These are phyloP conservation scores for Tetrahymena thermophila DNA, from an alignment of 73 alveolate species.

Conservation along the genomic window DNA sequence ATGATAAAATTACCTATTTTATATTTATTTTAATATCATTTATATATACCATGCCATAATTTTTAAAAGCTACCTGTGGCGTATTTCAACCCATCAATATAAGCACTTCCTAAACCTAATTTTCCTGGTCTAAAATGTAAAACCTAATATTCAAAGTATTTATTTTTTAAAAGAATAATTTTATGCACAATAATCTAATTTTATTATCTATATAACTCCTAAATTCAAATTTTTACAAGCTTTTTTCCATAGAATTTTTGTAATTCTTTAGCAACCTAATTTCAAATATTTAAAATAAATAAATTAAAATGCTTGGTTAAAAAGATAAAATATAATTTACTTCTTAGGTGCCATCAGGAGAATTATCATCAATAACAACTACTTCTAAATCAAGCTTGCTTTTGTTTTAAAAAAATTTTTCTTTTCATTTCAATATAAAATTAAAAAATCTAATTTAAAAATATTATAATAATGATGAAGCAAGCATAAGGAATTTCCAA, in stretches of 20 bases:
- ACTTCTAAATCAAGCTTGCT: conserved; percentile 77
- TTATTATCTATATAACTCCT: neutral
- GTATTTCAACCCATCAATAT: conserved; percentile 86
- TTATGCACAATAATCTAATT: neutral
- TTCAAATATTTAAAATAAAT: neutral
- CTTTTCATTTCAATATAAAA: conserved; percentile 39
- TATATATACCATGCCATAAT: too few relatives aligned
- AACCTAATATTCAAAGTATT: neutral
- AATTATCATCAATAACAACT: conserved; percentile 92
- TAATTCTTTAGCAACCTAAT: conserved; percentile 57
- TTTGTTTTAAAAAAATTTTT: neutral
- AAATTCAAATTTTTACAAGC: conserved; percentile 38
- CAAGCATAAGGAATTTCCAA: neutral
- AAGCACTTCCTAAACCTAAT: conserved; percentile 97
- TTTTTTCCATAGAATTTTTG: conserved; percentile 80
- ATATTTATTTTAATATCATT: neutral
- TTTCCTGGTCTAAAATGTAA: conserved; percentile 90
- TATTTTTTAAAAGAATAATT: neutral
- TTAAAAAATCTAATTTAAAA: neutral
- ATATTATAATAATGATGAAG: too few relatives aligned
- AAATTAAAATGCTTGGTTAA: neutral
- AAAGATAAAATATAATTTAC: neutral
- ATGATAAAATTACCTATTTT: conserved; percentile 87
- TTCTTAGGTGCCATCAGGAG: conserved; percentile 93
- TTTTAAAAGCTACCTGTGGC: neutral